Evolutionary conservation across 805 yeast genomes (phyloP).

Genomic region (Ogataea naganishii): DNA sequence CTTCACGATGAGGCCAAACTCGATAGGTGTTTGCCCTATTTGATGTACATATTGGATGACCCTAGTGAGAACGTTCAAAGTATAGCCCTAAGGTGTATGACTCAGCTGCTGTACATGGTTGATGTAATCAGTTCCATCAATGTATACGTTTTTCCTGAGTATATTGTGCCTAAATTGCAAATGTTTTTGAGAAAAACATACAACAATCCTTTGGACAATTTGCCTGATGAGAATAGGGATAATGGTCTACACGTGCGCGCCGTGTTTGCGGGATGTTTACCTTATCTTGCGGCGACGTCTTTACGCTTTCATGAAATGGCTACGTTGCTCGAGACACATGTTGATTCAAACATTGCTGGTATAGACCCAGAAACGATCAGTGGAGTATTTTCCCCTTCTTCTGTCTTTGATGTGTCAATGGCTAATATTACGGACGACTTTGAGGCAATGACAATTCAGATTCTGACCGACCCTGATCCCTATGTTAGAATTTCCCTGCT

Average conservation of each 20-base stretch:
- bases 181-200: conserved; percentile 30
- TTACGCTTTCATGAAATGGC: conserved; percentile 56
- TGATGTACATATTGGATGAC: conserved; percentile 68
- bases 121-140: conserved; percentile 66
- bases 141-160: conserved; percentile 71
- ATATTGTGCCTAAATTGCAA: conserved; percentile 62
- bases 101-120: conserved; percentile 61
- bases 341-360: conserved; percentile 12
- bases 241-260: conserved; percentile 41
- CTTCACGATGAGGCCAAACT: conserved; percentile 76
- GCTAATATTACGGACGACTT: conserved; percentile 42
- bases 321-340: conserved; percentile 31
- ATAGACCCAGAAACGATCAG: conserved; percentile 39
- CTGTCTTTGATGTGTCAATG: conserved; percentile 29
- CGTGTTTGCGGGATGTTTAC: conserved; percentile 64
- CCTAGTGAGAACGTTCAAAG: conserved; percentile 55
- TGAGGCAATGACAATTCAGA: conserved; percentile 52
- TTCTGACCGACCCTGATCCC: conserved; percentile 63
- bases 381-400: conserved; percentile 23
- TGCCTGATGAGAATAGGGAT: conserved; percentile 3
- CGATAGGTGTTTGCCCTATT: conserved; percentile 77
- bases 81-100: conserved; percentile 52
- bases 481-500: conserved; percentile 65
- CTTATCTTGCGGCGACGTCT: conserved; percentile 61
- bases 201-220: conserved; percentile 10